Conservation (phyloP, 2,329 filamentous ascomycete species). For the Hysterium pulicare region DNA sequence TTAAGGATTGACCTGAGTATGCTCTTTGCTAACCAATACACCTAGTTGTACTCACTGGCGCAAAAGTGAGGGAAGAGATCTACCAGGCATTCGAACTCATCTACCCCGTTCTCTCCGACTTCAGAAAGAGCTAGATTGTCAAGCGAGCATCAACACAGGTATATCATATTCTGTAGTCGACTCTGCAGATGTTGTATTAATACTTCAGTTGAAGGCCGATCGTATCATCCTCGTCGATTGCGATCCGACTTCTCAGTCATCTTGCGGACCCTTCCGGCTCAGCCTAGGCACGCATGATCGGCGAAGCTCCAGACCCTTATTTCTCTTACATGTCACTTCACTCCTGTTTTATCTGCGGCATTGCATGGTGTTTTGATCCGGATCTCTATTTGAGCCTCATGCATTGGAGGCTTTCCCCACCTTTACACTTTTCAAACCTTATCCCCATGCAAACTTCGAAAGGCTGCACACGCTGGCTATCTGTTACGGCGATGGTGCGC, state of each 20-base stretch:
- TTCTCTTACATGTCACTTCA: conserved; percentile 7
- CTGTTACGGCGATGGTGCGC: conserved; percentile 8
- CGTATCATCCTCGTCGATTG: neutral
- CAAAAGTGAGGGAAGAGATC: conserved; percentile 97
- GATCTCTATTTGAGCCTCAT: conserved; percentile 3
- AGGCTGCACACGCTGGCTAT: conserved; percentile 21
- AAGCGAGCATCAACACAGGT: conserved; percentile 1
- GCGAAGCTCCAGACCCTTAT: conserved; percentile 1
- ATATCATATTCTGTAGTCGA: neutral
- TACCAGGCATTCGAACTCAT: conserved; percentile 56
- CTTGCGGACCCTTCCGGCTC: neutral
- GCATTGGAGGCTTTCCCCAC: conserved; percentile 17
- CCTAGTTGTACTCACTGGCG: conserved; percentile 96
- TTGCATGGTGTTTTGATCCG: conserved; percentile 36
- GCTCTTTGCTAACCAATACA: too few species aligned
- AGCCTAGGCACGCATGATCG: neutral
- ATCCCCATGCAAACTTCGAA: conserved; percentile 23
- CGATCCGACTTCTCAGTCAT: conserved; percentile 1
- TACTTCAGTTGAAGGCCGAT: neutral
- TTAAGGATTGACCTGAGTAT: too few species aligned
- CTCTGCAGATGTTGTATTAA: conserved; percentile 3
- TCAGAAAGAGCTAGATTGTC: conserved; percentile 56
- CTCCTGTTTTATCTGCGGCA: conserved; percentile 34
- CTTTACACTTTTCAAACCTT: conserved; percentile 17
- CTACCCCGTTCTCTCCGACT: conserved; percentile 85